A percentile compares a stretch with the other conserved stretches of the same genome.
Evolutionary conservation across 768 basidiomycete genomes (phyloP).

Genomic region (Paxillus ammoniavirescens): DNA sequence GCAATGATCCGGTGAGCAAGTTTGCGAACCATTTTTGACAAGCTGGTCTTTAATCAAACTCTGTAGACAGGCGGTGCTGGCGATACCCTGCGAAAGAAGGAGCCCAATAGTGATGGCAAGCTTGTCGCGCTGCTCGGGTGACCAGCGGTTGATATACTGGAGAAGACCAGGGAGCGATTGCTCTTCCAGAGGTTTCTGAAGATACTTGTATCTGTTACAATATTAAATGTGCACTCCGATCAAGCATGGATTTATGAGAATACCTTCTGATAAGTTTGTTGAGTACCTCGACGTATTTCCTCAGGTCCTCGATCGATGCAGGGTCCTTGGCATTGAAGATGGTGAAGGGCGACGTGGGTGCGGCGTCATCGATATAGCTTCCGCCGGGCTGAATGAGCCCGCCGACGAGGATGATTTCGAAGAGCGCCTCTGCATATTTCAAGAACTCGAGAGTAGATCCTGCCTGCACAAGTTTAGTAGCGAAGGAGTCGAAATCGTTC

Average conservation of each 20-base stretch:
- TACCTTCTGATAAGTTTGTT: conserved; percentile 96
- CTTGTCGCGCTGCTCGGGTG: conserved; percentile 73
- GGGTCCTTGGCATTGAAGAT: conserved; percentile 80
- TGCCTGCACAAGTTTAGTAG: conserved; percentile 85
- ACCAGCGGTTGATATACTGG: conserved; percentile 89
- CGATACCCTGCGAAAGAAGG: conserved; percentile 81
- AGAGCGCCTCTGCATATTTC: conserved; percentile 96
- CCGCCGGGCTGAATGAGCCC: conserved; percentile 97
- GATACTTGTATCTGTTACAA: conserved; percentile 87
- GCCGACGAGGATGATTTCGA: conserved; percentile 94
- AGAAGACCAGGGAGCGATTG: conserved; percentile 77
- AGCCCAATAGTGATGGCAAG: conserved; percentile 79
- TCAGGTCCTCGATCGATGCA: conserved; percentile 80
- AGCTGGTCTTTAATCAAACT: conserved; percentile 91
- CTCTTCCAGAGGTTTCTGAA: conserved; percentile 94
- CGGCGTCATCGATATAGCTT: conserved; percentile 82
- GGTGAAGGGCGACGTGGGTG: conserved; percentile 85
- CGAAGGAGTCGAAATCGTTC: conserved; percentile 79
- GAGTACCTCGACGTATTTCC: conserved; percentile 90
- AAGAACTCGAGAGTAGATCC: conserved; percentile 92
- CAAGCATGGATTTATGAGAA: conserved; percentile 11
- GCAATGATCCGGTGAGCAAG: neutral
- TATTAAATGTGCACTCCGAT: conserved; percentile 1
- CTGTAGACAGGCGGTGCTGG: conserved; percentile 72
- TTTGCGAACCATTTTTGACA: conserved; percentile 79